phyloP scores from a whole-genome alignment of 1,139 yeast genomes.

The Saccharomyces hybrid region DNA sequence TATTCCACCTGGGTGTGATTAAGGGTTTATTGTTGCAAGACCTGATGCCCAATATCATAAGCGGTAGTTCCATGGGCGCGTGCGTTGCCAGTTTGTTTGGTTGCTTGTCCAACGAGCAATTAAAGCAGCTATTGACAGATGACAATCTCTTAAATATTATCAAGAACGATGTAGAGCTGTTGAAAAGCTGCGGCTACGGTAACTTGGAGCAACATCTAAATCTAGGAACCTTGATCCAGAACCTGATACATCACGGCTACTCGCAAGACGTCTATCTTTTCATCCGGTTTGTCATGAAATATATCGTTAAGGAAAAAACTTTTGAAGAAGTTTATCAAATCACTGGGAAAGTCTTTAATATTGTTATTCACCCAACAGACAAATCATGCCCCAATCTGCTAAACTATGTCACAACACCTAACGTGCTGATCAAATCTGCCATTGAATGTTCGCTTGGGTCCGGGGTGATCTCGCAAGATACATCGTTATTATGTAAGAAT shows the following conservation, averaged over 20 bases:
- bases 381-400: conserved; percentile 64
- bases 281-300: conserved; percentile 64
- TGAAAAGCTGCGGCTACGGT: conserved; percentile 47
- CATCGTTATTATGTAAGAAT: conserved; percentile 64
- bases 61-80: conserved; percentile 93
- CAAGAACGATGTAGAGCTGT: conserved; percentile 30
- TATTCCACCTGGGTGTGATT: conserved; percentile 89
- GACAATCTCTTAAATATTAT: conserved; percentile 36
- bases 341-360: conserved; percentile 76
- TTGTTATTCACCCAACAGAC: conserved; percentile 82
- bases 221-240: conserved; percentile 59
- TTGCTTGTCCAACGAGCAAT: conserved; percentile 42
- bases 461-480: conserved; percentile 53
- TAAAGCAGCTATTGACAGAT: conserved; percentile 24
- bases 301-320: conserved; percentile 72
- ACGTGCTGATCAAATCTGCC: conserved; percentile 86
- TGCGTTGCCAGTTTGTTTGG: conserved; percentile 84
- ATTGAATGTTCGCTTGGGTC: conserved; percentile 54
- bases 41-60: conserved; percentile 71
- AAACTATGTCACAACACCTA: conserved; percentile 90
- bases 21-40: conserved; percentile 69
- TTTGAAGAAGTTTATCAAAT: conserved; percentile 89
- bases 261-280: conserved; percentile 79
- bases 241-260: conserved; percentile 64
- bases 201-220: conserved; percentile 53